phyloP scores from a whole-genome alignment of 1,139 yeast species.

The Protomyces arabidopsidicola region DNA sequence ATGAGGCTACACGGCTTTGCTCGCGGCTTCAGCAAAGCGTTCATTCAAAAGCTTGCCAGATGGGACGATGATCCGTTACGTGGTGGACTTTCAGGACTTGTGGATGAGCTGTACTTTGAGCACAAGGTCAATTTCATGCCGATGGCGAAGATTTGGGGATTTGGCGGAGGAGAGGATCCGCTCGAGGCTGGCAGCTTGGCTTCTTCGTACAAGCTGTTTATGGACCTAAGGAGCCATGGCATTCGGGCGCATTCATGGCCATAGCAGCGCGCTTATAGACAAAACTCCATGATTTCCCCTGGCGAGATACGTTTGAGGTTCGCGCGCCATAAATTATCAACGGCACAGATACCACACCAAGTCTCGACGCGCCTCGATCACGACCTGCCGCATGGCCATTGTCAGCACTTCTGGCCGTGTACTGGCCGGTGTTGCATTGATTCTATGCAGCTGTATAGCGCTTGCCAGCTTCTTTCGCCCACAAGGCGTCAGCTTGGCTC shows the following conservation, averaged over 20 bases:
- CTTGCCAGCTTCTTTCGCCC: neutral
- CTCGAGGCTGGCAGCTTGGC: slow-evolving; percentile 4
- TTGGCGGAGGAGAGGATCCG: neutral
- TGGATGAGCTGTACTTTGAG: slow-evolving; percentile 20
- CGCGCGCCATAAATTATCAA: too few species aligned
- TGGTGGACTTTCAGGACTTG: slow-evolving; percentile 8
- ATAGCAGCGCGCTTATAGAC: neutral
- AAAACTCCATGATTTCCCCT: too few species aligned
- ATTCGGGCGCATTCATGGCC: slow-evolving; percentile 22
- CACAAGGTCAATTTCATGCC: neutral
- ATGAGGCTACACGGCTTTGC: slow-evolving; percentile 5
- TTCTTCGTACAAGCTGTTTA: slow-evolving; percentile 2
- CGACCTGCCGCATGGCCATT: too few species aligned
- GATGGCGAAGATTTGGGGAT: neutral
- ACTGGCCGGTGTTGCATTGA: too few species aligned
- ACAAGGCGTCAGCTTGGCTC: neutral
- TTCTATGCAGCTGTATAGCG: neutral
- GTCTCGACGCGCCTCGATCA: too few species aligned
- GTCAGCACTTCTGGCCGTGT: too few species aligned
- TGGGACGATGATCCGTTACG: slow-evolving; percentile 1
- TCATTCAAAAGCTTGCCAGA: neutral
- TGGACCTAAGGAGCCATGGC: slow-evolving; percentile 2
- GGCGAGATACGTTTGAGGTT: too few species aligned
- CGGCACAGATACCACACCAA: too few species aligned
- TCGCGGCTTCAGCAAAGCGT: slow-evolving; percentile 11